A percentile compares a stretch with the other conserved stretches of the same genome.
Conservation (phyloP, 306 rosid genomes). For the Vigna nakashimae region DNA sequence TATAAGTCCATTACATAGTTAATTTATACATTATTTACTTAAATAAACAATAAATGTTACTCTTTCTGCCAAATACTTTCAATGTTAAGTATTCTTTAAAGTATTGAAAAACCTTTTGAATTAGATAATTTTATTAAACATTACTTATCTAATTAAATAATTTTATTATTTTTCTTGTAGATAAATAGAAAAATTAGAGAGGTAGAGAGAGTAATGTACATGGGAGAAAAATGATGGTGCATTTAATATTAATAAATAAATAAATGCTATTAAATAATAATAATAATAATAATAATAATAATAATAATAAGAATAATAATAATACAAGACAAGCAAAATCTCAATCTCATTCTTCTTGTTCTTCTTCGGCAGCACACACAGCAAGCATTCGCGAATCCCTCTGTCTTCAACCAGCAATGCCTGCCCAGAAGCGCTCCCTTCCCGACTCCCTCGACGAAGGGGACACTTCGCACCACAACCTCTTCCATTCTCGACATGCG, state of each 20-base stretch:
- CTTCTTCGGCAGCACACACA: conserved; percentile 12
- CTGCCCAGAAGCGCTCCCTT: conserved; percentile 87
- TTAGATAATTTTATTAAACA: no score
- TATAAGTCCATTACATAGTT: no score
- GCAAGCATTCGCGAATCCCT: conserved; percentile 34
- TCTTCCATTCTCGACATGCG: conserved; percentile 53
- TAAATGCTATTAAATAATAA: no score
- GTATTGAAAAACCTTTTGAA: neutral
- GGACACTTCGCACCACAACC: conserved; percentile 43
- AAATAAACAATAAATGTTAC: neutral
- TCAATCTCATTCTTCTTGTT: conserved; percentile 31
- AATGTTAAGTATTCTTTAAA: neutral
- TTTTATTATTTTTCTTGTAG: no score
- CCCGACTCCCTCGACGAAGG: conserved; percentile 55
- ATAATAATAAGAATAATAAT: neutral
- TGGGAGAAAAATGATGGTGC: neutral
- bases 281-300: neutral
- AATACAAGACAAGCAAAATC: neutral
- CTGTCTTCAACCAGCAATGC: conserved; percentile 63
- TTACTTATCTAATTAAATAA: neutral
- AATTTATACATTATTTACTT: neutral
- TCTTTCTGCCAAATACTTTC: neutral
- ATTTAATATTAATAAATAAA: neutral
- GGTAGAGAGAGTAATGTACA: neutral
- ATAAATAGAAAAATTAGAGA: neutral